These are phyloP conservation scores for Thraustochytrium striatum DNA, from an alignment of 352 stramenopile species.

Conservation along the genomic window DNA sequence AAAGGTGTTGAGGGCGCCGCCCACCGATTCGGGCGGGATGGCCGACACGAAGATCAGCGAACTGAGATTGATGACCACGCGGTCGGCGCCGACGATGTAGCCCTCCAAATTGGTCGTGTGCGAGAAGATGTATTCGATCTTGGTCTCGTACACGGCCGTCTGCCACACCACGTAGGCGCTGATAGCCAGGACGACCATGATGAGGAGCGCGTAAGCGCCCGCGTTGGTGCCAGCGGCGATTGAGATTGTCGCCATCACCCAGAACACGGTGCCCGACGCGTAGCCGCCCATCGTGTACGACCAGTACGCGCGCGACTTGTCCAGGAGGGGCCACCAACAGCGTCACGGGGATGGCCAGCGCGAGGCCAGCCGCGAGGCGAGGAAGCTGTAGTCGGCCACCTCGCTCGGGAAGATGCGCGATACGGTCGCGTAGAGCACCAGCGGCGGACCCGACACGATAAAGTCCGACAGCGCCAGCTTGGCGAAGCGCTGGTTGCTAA, in stretches of 20 bases:
- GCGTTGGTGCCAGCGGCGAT: not conserved
- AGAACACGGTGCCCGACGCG: constrained; percentile 12
- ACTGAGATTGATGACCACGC: constrained; percentile 15
- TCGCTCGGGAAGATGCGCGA: constrained; percentile 22
- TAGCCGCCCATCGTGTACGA: constrained; percentile 19
- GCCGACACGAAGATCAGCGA: constrained; percentile 1
- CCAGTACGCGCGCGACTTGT: constrained; percentile 8
- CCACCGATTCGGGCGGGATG: not conserved
- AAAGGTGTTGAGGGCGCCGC: constrained; percentile 10
- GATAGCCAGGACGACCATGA: not conserved
- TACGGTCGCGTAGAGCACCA: constrained; percentile 15
- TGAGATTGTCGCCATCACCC: constrained; percentile 28
- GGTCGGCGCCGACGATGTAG: constrained; percentile 18
- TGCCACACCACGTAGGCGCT: constrained; percentile 25
- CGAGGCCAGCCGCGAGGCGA: constrained; percentile 1
- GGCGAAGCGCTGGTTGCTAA: constrained; percentile 30
- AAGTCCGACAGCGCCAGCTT: constrained; percentile 34
- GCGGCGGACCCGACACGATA: constrained; percentile 19
- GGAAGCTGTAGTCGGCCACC: constrained; percentile 23
- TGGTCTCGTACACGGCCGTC: constrained; percentile 22
- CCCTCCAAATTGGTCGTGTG: not conserved
- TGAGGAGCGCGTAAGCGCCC: not conserved
- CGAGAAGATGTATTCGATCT: constrained; percentile 42
- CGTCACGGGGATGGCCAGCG: not conserved
- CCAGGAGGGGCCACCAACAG: constrained; percentile 7